Conservation (phyloP, 768 basidiomycete genomes). For the Vararia minispora region DNA sequence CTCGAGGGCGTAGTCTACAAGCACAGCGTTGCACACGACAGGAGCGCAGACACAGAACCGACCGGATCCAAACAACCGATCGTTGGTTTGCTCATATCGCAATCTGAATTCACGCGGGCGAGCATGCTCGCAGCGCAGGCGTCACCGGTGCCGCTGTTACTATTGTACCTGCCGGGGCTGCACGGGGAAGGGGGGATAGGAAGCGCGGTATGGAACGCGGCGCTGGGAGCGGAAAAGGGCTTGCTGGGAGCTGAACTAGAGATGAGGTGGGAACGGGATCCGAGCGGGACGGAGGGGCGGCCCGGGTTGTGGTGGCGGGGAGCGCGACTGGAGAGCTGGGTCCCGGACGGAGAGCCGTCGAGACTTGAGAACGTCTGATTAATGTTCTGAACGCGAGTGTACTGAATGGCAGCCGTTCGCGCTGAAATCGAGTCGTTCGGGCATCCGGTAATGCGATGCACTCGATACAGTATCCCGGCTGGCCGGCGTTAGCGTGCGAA, state of each 20-base stretch:
- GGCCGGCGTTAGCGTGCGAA: no score
- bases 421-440: no score
- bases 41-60: constrained; percentile 8
- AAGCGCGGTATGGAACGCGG: constrained; percentile 58
- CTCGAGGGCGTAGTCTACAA: constrained; percentile 79
- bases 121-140: constrained; percentile 61
- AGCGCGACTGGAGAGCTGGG: constrained; percentile 25
- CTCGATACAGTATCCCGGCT: no score
- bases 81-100: constrained; percentile 72
- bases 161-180: constrained; percentile 51
- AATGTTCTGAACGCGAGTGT: no score
- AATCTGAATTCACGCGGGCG: constrained; percentile 67
- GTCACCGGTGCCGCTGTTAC: constrained; percentile 67
- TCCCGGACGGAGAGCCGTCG: no score
- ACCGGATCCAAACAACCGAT: constrained; percentile 20
- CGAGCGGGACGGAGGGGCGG: constrained; percentile 16
- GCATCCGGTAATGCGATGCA: no score
- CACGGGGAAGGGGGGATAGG: constrained; percentile 23
- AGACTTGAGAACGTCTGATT: no score
- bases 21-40: constrained; percentile 19
- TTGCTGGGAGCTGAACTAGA: constrained; percentile 52
- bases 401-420: no score
- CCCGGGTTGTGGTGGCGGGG: constrained; percentile 36
- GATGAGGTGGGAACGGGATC: constrained; percentile 49
- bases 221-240: constrained; percentile 42